Base-by-base conservation (phyloP, 108 stramenopile genomes). In the Pelagomonas calceolata region DNA sequence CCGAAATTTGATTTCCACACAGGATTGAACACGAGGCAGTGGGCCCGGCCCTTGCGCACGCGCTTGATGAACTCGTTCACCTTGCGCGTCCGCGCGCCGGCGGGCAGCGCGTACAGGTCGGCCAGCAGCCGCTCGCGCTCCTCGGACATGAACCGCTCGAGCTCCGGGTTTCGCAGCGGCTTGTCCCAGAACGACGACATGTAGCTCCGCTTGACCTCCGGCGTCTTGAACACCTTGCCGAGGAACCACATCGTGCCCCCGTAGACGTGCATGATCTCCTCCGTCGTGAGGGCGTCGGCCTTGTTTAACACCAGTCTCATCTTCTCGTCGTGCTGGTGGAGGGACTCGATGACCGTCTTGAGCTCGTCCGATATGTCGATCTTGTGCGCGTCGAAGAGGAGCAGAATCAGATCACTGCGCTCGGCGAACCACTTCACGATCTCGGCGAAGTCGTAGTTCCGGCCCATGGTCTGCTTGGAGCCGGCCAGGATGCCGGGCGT, bases 361-460 rank as follows among this genome's bases (percentile, higher is more conserved):
- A 87, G 85, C 74, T 87, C 86, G 79, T 87, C 86, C 35, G 78
- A 79, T 63, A 87, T 84, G 75, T 87, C 86, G 30, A 87, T 76
- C 85, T 87, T 87, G 78, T 87, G 86, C 29, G 86, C 85, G 67
- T 87, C 86, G 67, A 87, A 87, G 32, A 87, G 79, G 1, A 87
- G 82, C 66, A 87, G 76, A 65, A 87, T 85, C 21, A 85, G 79
- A 71, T 87, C 86, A 29, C 78, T 72, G 32, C 85, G 78, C 80
- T 81, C 83, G 0, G 85, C 86, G 37, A 87, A 87, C 86, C 86
- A 87, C 60, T 66, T 34, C 64, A 70, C 68, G 17, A 84, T 80
- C 32, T 70, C 29, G 21, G 64, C 45, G 66, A 76, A 82, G 64
- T 82, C 78, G 75, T 82, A 82, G 30, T 45, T 33, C 64, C 68